phyloP scores from a whole-genome alignment of 495 filamentous ascomycete species.

The Baudoinia panamericana region DNA sequence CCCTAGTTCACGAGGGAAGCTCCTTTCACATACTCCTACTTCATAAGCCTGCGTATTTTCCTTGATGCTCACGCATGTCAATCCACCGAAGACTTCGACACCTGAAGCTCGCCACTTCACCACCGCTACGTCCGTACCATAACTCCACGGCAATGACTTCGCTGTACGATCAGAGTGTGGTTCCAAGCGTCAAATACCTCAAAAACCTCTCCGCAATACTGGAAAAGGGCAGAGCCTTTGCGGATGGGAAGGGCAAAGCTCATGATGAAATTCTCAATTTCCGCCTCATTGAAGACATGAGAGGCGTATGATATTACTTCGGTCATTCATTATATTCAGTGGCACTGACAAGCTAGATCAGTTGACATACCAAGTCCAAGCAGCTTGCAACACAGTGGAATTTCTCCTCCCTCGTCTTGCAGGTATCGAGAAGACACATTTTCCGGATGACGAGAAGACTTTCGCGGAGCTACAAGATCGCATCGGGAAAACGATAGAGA shows the following conservation, averaged over 20 bases:
- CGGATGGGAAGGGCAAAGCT: slow-evolving; percentile 13
- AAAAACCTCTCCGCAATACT: slow-evolving; percentile 18
- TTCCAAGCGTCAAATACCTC: slow-evolving; percentile 14
- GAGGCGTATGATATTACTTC: background rate
- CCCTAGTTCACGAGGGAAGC: background rate
- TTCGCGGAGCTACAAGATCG: slow-evolving; percentile 16
- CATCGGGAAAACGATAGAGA: slow-evolving; percentile 15
- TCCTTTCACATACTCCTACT: background rate
- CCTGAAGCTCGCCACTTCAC: background rate
- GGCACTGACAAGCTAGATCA: background rate
- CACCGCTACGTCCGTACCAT: background rate
- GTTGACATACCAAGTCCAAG: slow-evolving; percentile 22
- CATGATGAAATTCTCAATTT: slow-evolving; percentile 9
- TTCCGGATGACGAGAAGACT: slow-evolving; percentile 18
- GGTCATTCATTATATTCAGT: background rate
- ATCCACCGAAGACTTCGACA: background rate
- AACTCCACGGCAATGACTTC: slow-evolving; percentile 1
- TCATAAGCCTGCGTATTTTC: no score
- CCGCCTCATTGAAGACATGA: slow-evolving; percentile 21
- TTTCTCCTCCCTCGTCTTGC: slow-evolving; percentile 2
- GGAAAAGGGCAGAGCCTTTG: slow-evolving; percentile 17
- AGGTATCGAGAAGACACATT: slow-evolving; percentile 1
- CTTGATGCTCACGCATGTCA: no score
- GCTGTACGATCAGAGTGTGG: slow-evolving; percentile 8
- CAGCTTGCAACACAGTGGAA: slow-evolving; percentile 16